These are phyloP conservation scores for Yamadazyma siamensis DNA, from an alignment of 1,139 yeast genomes.

Conservation along the genomic window DNA sequence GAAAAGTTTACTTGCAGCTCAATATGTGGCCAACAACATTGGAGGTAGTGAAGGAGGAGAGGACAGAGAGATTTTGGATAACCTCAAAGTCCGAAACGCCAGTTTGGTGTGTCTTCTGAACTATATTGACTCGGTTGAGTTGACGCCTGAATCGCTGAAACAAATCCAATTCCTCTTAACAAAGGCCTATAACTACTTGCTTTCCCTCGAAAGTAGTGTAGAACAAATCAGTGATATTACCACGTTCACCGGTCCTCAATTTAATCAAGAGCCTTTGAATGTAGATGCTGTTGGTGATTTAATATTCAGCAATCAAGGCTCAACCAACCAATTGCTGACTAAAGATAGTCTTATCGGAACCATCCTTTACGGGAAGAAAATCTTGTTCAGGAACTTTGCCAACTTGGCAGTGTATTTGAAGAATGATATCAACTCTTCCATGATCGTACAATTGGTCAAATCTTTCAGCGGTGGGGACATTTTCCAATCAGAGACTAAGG, in stretches of 20 bases:
- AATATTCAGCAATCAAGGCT: conserved; percentile 25
- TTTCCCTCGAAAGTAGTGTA: conserved; percentile 38
- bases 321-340: conserved; percentile 19
- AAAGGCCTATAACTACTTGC: conserved; percentile 41
- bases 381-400: conserved; percentile 30
- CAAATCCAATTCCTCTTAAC: conserved; percentile 42
- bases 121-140: conserved; percentile 36
- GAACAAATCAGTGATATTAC: conserved; percentile 36
- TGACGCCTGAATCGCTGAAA: conserved; percentile 42
- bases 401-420: conserved; percentile 29
- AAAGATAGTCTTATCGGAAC: conserved; percentile 30
- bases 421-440: conserved; percentile 39
- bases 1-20: conserved; percentile 72
- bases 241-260: conserved; percentile 23
- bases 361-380: conserved; percentile 33
- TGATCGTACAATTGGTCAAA: conserved; percentile 37
- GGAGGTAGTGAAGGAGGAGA: conserved; percentile 21
- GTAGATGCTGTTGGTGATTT: conserved; percentile 30
- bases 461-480: conserved; percentile 38
- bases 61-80: conserved; percentile 31
- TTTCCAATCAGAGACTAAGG: conserved; percentile 28
- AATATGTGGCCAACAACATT: conserved; percentile 32
- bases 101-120: conserved; percentile 42
- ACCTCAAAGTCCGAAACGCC: conserved; percentile 37
- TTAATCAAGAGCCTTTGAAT: conserved; percentile 31